Conservation (phyloP, 352 stramenopile species). For the Peronospora destructor region DNA sequence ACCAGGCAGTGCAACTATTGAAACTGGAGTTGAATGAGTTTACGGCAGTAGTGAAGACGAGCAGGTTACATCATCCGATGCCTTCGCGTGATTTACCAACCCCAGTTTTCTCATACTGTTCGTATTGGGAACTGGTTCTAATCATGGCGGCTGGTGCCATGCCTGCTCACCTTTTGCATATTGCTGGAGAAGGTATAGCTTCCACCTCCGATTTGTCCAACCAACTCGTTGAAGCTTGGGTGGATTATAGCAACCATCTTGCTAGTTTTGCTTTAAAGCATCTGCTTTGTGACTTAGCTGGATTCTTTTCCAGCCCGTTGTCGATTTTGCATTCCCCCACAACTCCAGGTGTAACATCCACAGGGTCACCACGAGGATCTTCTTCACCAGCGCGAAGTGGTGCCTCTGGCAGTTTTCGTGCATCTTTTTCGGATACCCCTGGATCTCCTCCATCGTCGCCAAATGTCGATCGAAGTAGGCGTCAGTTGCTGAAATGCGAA, state of each 20-base stretch:
- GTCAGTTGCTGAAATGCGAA: constrained; percentile 57
- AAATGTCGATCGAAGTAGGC: constrained; percentile 20
- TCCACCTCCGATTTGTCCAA: constrained; percentile 18
- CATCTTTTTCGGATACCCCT: constrained; percentile 12
- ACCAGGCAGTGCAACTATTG: constrained; percentile 49
- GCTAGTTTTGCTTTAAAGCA: constrained; percentile 43
- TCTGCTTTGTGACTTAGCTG: constrained; percentile 55
- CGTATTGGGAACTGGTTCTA: constrained; percentile 65
- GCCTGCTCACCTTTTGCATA: constrained; percentile 51
- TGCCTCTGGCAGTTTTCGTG: constrained; percentile 18
- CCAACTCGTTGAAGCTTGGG: constrained; percentile 56
- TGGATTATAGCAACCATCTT: constrained; percentile 46
- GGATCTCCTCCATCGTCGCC: constrained; percentile 23
- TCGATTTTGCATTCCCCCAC: constrained; percentile 15
- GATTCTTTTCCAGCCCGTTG: constrained; percentile 55
- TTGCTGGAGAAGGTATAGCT: constrained; percentile 33
- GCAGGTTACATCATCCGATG: constrained; percentile 43
- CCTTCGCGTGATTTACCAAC: constrained; percentile 19
- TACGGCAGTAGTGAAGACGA: constrained; percentile 59
- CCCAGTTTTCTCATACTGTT: constrained; percentile 53
- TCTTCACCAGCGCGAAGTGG: constrained; percentile 21
- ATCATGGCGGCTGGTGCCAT: constrained; percentile 43
- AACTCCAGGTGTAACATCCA: constrained; percentile 10
- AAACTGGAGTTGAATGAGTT: constrained; percentile 48
- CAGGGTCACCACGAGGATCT: constrained; percentile 11